Percentiles rank a stretch among this genome's conserved stretches.
phyloP scores from a whole-genome alignment of 345 rosid species.

The Clarkia xantiana region DNA sequence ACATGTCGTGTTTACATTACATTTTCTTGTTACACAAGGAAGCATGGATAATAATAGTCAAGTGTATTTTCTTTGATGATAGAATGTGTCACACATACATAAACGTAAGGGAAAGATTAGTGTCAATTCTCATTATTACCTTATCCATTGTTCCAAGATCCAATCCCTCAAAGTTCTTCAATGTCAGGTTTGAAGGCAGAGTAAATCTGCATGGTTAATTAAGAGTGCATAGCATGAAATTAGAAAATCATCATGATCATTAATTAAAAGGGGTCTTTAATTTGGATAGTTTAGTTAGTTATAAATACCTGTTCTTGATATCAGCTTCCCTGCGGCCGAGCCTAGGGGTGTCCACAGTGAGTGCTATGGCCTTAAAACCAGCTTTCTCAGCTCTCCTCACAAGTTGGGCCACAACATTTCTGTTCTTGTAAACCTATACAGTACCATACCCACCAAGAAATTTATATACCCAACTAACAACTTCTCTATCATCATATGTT shows the following conservation, averaged over 20 bases:
- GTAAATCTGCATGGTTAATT: slow-evolving; percentile 36
- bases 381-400: slow-evolving; percentile 89
- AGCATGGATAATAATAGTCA: too few species aligned
- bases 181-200: slow-evolving; percentile 53
- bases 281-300: too few species aligned
- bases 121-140: slow-evolving; percentile 21
- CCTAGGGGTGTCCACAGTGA: slow-evolving; percentile 86
- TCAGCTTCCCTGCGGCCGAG: slow-evolving; percentile 90
- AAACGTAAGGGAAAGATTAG: neutral
- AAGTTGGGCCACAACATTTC: slow-evolving; percentile 71
- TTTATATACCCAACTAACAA: too few species aligned
- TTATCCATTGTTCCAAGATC: slow-evolving; percentile 63
- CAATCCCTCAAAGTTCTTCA: slow-evolving; percentile 87
- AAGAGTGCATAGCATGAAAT: neutral
- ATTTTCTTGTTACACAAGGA: too few species aligned
- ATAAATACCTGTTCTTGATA: slow-evolving; percentile 68
- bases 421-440: slow-evolving; percentile 56
- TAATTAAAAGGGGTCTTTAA: neutral
- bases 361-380: slow-evolving; percentile 92
- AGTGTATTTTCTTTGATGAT: too few species aligned
- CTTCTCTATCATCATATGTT: too few species aligned
- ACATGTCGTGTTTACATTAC: too few species aligned
- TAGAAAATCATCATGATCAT: neutral
- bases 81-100: too few species aligned
- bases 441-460: neutral